phyloP scores from a whole-genome alignment of 176 grass and related monocot species.

The Aegilops speltoides region DNA sequence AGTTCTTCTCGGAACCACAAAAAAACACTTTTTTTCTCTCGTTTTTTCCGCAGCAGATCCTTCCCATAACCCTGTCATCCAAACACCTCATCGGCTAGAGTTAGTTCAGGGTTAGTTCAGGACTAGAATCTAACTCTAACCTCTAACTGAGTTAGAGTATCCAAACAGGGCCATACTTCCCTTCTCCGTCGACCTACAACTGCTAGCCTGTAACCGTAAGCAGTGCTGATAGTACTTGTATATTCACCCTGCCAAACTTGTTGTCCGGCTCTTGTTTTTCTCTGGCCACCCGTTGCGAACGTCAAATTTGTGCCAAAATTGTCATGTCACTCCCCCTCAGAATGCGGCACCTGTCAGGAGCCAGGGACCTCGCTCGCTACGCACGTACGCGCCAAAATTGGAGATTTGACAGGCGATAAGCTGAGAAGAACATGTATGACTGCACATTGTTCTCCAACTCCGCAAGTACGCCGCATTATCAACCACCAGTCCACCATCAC shows the following conservation, averaged over 20 bases:
- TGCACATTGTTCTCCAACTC: constrained; percentile 12
- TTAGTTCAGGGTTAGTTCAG: too few relatives aligned
- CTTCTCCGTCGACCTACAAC: background rate
- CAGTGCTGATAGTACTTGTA: background rate
- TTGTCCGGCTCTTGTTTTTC: background rate
- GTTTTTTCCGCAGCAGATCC: too few relatives aligned
- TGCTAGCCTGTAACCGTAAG: constrained; percentile 7
- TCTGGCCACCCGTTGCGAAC: constrained; percentile 14
- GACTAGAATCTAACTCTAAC: too few relatives aligned
- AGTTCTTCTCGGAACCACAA: too few relatives aligned
- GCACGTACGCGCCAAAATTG: constrained; percentile 26
- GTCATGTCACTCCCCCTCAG: background rate
- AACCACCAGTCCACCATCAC: background rate
- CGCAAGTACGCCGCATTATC: background rate
- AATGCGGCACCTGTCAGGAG: constrained; percentile 23
- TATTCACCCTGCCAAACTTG: background rate
- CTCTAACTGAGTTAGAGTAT: too few relatives aligned
- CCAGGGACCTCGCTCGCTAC: background rate
- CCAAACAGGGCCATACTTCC: too few relatives aligned
- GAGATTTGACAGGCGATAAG: constrained; percentile 43
- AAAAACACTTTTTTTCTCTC: too few relatives aligned
- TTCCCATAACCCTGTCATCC: too few relatives aligned
- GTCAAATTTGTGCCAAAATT: constrained; percentile 1
- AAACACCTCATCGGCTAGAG: too few relatives aligned
- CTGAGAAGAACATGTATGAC: constrained; percentile 38